Conservation (phyloP, 768 basidiomycete genomes). For the Termitomyces sp. region DNA sequence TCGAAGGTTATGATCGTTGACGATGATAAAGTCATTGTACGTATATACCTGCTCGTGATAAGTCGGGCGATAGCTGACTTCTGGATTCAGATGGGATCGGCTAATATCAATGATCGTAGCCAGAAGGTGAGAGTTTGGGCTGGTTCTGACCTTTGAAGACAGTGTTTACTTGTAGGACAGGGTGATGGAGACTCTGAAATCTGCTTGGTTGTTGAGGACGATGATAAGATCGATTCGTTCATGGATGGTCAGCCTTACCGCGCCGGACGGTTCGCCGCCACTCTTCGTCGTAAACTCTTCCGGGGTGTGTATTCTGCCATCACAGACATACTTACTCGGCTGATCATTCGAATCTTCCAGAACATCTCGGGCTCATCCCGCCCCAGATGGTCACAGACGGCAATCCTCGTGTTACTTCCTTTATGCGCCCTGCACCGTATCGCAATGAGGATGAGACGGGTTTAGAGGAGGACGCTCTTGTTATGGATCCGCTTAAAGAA, state of each 20-base stretch:
- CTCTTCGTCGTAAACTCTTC: slow-evolving; percentile 78
- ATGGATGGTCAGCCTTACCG: slow-evolving; percentile 77
- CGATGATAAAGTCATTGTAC: slow-evolving; percentile 80
- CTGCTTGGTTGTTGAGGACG: slow-evolving; percentile 86
- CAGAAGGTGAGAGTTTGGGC: slow-evolving; percentile 51
- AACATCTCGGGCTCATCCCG: slow-evolving; percentile 81
- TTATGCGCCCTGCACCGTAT: slow-evolving; percentile 77
- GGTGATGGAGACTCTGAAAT: slow-evolving; percentile 93
- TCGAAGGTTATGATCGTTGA: slow-evolving; percentile 94
- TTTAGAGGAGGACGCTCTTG: slow-evolving; percentile 50
- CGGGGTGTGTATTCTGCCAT: slow-evolving; percentile 56
- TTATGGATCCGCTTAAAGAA: slow-evolving; percentile 74
- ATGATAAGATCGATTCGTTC: slow-evolving; percentile 61
- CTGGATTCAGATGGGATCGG: slow-evolving; percentile 72
- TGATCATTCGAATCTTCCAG: slow-evolving; percentile 27
- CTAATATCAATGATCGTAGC: slow-evolving; percentile 87
- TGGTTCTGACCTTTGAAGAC: neutral
- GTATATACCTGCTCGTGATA: slow-evolving; percentile 19
- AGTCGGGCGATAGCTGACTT: neutral
- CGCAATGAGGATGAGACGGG: slow-evolving; percentile 63
- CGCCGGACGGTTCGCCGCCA: slow-evolving; percentile 77
- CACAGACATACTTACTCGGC: no score
- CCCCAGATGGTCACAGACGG: slow-evolving; percentile 51
- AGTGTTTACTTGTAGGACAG: slow-evolving; percentile 24
- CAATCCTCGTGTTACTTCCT: slow-evolving; percentile 36